Evolutionary conservation across 176 grass and related monocot species (phyloP).

Genomic region (Zizania latifolia): DNA sequence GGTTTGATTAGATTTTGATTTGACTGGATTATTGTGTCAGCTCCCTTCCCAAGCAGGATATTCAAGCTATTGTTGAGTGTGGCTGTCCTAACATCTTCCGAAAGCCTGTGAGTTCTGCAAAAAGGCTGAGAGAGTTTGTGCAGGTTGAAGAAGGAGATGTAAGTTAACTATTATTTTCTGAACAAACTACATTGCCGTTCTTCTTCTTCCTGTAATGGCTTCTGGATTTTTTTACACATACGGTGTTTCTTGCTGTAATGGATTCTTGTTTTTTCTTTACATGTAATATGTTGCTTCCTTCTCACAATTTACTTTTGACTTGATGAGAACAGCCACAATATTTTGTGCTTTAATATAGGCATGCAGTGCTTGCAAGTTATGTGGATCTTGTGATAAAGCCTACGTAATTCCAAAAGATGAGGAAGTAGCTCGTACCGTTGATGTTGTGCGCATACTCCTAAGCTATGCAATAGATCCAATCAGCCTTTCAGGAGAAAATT

Average conservation of each 20-base stretch:
- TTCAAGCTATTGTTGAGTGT: conserved; percentile 54
- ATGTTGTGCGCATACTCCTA: conserved; percentile 78
- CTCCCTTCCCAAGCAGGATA: conserved; percentile 63
- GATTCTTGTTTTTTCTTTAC: background rate
- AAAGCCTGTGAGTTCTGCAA: conserved; percentile 78
- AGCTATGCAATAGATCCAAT: conserved; percentile 61
- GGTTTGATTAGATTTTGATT: conserved; percentile 25
- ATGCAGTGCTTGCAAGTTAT: conserved; percentile 70
- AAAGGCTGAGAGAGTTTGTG: conserved; percentile 73
- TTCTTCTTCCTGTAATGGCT: background rate
- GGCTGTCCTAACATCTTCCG: conserved; percentile 73
- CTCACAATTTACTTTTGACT: conserved; percentile 10
- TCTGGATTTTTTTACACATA: conserved; percentile 12
- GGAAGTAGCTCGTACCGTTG: conserved; percentile 50
- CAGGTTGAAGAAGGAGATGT: conserved; percentile 75
- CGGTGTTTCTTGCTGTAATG: background rate
- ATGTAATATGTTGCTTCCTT: conserved; percentile 1
- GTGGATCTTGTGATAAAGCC: conserved; percentile 83
- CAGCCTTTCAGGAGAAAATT: conserved; percentile 49
- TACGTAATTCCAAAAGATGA: conserved; percentile 33
- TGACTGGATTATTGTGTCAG: conserved; percentile 32
- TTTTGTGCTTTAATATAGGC: conserved; percentile 44
- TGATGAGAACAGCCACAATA: background rate
- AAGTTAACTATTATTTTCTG: conserved; percentile 32
- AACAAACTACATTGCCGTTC: background rate